Evolutionary conservation across 164 flowering plant genomes (phyloP).

Genomic region (Vitis riparia): DNA sequence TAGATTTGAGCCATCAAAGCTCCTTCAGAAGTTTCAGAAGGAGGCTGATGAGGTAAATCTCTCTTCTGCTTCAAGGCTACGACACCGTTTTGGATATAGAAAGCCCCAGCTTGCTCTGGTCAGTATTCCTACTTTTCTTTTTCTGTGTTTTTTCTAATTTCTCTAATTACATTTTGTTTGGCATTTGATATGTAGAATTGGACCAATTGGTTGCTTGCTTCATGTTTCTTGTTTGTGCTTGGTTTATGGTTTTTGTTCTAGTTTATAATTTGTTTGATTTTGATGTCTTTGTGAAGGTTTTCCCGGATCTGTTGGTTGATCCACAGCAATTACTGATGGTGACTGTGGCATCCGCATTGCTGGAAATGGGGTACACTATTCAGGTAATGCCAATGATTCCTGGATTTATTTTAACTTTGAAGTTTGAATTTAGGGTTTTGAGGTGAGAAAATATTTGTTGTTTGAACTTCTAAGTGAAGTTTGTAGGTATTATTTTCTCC

Average conservation of each 20-base stretch:
- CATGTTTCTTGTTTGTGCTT: background rate
- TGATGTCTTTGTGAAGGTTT: conserved; percentile 54
- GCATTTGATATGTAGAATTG: background rate
- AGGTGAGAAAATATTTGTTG: background rate
- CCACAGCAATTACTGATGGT: conserved; percentile 75
- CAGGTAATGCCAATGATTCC: conserved; percentile 45
- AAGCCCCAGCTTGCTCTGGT: conserved; percentile 95
- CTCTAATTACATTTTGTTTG: background rate
- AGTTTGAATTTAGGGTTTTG: background rate
- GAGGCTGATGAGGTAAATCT: conserved; percentile 37
- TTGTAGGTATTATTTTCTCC: background rate
- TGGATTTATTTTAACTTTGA: background rate
- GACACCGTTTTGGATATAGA: conserved; percentile 52
- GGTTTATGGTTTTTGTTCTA: background rate
- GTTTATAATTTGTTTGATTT: conserved; percentile 4
- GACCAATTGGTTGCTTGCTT: background rate
- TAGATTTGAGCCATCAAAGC: conserved; percentile 53
- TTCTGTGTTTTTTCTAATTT: background rate
- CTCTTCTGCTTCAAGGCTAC: conserved; percentile 30
- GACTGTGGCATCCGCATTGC: conserved; percentile 72
- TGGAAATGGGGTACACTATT: conserved; percentile 75
- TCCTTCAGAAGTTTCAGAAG: conserved; percentile 53
- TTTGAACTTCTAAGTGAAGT: background rate
- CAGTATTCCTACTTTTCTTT: conserved; percentile 20
- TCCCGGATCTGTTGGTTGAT: conserved; percentile 75